A percentile compares a stretch with the other conserved stretches of the same genome.
phyloP scores from a whole-genome alignment of 1,139 yeast species.

The Kurtzmaniella quercitrusa region DNA sequence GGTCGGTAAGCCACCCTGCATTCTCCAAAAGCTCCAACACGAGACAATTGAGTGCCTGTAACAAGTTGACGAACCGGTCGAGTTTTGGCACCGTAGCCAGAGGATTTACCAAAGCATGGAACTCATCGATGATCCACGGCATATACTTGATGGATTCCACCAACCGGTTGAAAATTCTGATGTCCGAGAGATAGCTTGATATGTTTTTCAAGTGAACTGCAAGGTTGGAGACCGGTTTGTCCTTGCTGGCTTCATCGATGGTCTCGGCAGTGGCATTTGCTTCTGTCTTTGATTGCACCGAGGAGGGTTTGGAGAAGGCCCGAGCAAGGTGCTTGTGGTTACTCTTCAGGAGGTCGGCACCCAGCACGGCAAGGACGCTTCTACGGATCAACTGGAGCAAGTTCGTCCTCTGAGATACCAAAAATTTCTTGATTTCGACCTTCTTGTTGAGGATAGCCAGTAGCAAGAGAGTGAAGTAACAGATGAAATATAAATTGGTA shows the following conservation, averaged over 20 bases:
- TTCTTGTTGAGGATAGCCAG: slow-evolving; percentile 41
- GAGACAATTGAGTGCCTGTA: slow-evolving; percentile 41
- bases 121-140: slow-evolving; percentile 47
- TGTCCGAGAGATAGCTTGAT: slow-evolving; percentile 46
- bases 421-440: slow-evolving; percentile 27
- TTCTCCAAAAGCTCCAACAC: slow-evolving; percentile 50
- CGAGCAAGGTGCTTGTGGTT: slow-evolving; percentile 12
- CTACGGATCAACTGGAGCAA: slow-evolving; percentile 16
- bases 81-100: slow-evolving; percentile 22
- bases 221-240: slow-evolving; percentile 17
- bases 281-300: too few species aligned
- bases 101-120: slow-evolving; percentile 24
- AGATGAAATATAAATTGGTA: slow-evolving; percentile 38
- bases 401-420: slow-evolving; percentile 24
- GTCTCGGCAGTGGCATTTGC: slow-evolving; percentile 1
- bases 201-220: slow-evolving; percentile 39
- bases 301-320: slow-evolving; percentile 4
- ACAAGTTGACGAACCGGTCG: slow-evolving; percentile 34
- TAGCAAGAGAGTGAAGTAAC: slow-evolving; percentile 38
- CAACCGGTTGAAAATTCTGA: slow-evolving; percentile 51
- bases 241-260: slow-evolving; percentile 3
- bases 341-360: slow-evolving; percentile 15
- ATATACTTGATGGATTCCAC: slow-evolving; percentile 48
- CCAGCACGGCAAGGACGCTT: slow-evolving; percentile 9
- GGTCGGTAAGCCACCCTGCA: slow-evolving; percentile 56